phyloP scores from a whole-genome alignment of 352 stramenopile genomes.

The Phytophthora pisi region DNA sequence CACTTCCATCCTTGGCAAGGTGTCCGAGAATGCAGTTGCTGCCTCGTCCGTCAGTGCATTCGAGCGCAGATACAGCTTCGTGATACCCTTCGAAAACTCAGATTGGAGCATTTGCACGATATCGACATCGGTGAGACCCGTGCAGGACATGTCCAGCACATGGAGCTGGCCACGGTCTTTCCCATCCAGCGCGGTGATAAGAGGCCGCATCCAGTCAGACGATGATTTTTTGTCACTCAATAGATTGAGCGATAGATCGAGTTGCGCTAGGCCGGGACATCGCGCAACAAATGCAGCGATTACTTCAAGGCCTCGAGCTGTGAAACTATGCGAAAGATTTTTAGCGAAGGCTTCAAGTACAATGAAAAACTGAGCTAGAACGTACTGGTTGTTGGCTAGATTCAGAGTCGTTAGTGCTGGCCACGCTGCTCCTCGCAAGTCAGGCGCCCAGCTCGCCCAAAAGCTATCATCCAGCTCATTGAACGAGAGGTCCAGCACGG shows the following conservation, averaged over 20 bases:
- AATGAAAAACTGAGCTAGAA: not conserved
- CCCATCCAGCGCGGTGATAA: constrained; percentile 12
- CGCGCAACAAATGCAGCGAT: constrained; percentile 36
- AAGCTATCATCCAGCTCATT: constrained; percentile 54
- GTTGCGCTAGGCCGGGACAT: constrained; percentile 33
- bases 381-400: constrained; percentile 60
- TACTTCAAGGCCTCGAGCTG: constrained; percentile 18
- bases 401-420: constrained; percentile 42
- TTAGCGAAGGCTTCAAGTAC: not conserved
- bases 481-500: constrained; percentile 57
- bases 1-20: constrained; percentile 28
- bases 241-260: constrained; percentile 66
- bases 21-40: constrained; percentile 24
- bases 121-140: constrained; percentile 34
- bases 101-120: constrained; percentile 24
- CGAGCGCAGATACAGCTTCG: constrained; percentile 49
- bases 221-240: constrained; percentile 7
- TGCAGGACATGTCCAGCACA: constrained; percentile 56
- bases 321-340: constrained; percentile 28
- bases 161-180: constrained; percentile 21
- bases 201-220: not conserved
- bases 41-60: constrained; percentile 45
- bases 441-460: constrained; percentile 23
- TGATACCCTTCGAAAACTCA: constrained; percentile 25
- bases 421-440: constrained; percentile 24